Base-by-base conservation (phyloP, 208 protist genomes). In the Trypanosoma scelopori region DNA sequence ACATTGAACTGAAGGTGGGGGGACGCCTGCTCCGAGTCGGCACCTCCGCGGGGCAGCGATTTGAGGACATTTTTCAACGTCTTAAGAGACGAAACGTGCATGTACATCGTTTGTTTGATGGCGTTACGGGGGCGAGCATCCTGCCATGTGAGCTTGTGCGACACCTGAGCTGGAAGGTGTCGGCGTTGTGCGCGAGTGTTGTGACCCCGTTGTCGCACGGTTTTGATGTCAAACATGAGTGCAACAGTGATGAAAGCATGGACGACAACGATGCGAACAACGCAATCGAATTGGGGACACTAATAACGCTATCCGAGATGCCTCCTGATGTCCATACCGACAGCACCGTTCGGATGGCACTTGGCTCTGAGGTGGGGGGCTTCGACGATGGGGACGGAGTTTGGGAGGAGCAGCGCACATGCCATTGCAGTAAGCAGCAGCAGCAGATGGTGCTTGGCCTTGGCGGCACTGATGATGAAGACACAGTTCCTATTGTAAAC, bases 101-200 rank as follows among this genome's bases (percentile, higher is more conserved):
- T 13, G 60, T 72, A 6, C 46, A 62, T 16, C 64, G 57, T 47
- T 13, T 78, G n/a, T 55, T 87, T 55, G 85, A 91, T 68, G 13
- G 71, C 9, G 65, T 59, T 0, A 82, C 71, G 18, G 85, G 81
- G 5, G 81, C 79, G 3, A 76, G 81, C 13, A 74, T 91, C 23
- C 68, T 87, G 47, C 85, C 85, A 0, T 87, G 79, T 48, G 81
- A 91, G 66, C 41, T 70, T 0, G 64, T 76, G 42, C 46, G 60
- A 6, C 64, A 70, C 45, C 55, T 76, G 9, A 67, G 55, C 46
- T 60, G 70, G 50, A 52, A 47, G 28, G 62, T 78, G 3, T 16
- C 49, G 45, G 35, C 60, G 18, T 27, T 74, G 0, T 74, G 68
- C 25, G 68, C 60, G 5, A 52, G 55, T 48, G 60, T 67, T 50